These are phyloP conservation scores for Tolypocladium ovalisporum DNA, from an alignment of 2,329 filamentous ascomycete genomes.

Conservation along the genomic window DNA sequence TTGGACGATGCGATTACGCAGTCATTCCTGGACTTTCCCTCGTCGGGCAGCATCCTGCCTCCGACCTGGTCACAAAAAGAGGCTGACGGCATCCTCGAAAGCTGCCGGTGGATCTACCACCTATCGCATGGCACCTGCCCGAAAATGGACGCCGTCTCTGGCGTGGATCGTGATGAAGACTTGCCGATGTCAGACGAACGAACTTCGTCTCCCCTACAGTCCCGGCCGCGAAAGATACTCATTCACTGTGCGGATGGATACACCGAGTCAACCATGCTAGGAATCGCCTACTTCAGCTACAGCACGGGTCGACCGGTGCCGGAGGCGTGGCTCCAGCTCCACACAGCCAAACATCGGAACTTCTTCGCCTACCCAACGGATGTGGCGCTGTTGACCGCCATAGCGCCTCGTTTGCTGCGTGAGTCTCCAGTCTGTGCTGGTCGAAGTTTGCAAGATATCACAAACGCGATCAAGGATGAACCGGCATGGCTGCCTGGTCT, in stretches of 20 bases:
- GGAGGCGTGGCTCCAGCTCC: slow-evolving; percentile 78
- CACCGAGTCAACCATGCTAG: slow-evolving; percentile 84
- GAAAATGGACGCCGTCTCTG: slow-evolving; percentile 20
- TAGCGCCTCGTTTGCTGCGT: slow-evolving; percentile 64
- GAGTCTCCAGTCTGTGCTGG: slow-evolving; percentile 50
- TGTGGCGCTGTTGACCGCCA: slow-evolving; percentile 66
- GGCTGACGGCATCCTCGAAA: slow-evolving; percentile 73
- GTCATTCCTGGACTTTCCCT: slow-evolving; percentile 62
- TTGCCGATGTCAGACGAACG: slow-evolving; percentile 11
- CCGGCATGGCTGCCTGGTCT: slow-evolving; percentile 74
- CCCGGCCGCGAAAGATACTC: slow-evolving; percentile 56
- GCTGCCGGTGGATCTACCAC: slow-evolving; percentile 82
- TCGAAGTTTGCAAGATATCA: slow-evolving; percentile 41
- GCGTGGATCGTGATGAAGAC: slow-evolving; percentile 19
- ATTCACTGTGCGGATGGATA: slow-evolving; percentile 95
- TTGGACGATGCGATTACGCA: slow-evolving; percentile 28
- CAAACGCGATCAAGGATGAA: slow-evolving; percentile 42
- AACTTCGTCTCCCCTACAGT: slow-evolving; percentile 6
- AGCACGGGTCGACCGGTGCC: slow-evolving; percentile 71
- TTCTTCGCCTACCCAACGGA: slow-evolving; percentile 95
- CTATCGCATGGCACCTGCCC: slow-evolving; percentile 56
- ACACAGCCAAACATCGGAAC: slow-evolving; percentile 71
- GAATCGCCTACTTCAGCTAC: slow-evolving; percentile 87
- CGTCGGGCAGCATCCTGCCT: slow-evolving; percentile 83
- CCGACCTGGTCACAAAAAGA: slow-evolving; percentile 76